phyloP scores from a whole-genome alignment of 1,284 basidiomycete species.

The Naganishia sp. region DNA sequence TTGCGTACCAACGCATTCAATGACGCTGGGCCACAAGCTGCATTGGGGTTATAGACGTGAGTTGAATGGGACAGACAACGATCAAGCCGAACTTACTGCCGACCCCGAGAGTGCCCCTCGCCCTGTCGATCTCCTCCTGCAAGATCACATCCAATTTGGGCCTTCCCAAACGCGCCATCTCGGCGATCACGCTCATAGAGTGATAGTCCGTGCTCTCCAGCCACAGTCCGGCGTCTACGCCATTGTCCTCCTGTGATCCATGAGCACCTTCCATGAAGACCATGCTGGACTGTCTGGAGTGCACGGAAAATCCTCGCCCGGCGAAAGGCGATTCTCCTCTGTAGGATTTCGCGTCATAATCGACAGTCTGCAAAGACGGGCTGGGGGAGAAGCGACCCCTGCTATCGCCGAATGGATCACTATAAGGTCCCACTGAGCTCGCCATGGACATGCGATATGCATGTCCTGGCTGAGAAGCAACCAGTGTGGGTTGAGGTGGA shows the following conservation, averaged over 20 bases:
- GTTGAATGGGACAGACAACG: background rate
- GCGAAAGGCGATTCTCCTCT: conserved; percentile 40
- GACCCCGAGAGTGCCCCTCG: conserved; percentile 65
- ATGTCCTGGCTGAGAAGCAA: conserved; percentile 11
- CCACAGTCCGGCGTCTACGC: conserved; percentile 51
- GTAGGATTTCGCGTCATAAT: conserved; percentile 36
- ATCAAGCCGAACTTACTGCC: conserved; percentile 60
- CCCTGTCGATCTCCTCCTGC: conserved; percentile 64
- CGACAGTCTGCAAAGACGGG: conserved; percentile 40
- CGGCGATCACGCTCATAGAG: conserved; percentile 68
- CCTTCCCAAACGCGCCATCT: conserved; percentile 69
- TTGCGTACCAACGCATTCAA: conserved; percentile 72
- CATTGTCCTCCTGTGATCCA: conserved; percentile 28
- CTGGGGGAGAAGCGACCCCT: conserved; percentile 36
- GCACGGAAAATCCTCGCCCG: background rate
- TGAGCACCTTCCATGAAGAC: conserved; percentile 44
- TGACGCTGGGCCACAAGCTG: conserved; percentile 73
- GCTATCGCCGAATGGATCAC: conserved; percentile 41
- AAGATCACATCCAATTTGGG: conserved; percentile 70
- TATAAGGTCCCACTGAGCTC: conserved; percentile 40
- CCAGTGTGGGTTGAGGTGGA: conserved; percentile 13
- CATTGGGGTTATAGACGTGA: conserved; percentile 1
- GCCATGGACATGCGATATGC: conserved; percentile 17
- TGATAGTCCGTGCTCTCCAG: conserved; percentile 67
- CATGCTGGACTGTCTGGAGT: conserved; percentile 47